phyloP scores from a whole-genome alignment of 2,329 filamentous ascomycete species.

The Gremmenia infestans region DNA sequence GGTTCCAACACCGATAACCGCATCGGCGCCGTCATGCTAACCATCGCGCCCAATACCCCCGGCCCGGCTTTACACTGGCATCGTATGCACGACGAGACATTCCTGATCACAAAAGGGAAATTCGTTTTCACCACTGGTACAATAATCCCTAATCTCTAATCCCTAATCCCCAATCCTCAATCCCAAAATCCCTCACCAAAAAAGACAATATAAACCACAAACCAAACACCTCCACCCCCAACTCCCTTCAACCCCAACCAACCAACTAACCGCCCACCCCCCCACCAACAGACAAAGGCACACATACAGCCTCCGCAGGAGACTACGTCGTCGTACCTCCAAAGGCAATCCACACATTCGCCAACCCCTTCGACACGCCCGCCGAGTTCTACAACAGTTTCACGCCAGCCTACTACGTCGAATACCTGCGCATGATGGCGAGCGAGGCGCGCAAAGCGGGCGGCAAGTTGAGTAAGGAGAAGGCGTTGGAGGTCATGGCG shows the following conservation, averaged over 20 bases:
- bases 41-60: slow-evolving; percentile 41
- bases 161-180: no score
- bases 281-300: slow-evolving; percentile 33
- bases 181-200: no score
- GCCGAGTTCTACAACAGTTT: slow-evolving; percentile 53
- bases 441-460: slow-evolving; percentile 6
- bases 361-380: slow-evolving; percentile 49
- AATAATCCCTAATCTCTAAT: no score
- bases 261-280: no score
- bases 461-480: slow-evolving; percentile 8
- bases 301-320: slow-evolving; percentile 44
- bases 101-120: slow-evolving; percentile 47
- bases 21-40: slow-evolving; percentile 43
- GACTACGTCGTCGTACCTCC: slow-evolving; percentile 52
- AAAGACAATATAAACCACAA: no score
- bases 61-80: slow-evolving; percentile 49
- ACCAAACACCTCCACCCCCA: no score
- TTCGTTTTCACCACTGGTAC: slow-evolving; percentile 43
- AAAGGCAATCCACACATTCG: slow-evolving; percentile 51
- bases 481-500: slow-evolving; percentile 15
- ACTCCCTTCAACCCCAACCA: no score
- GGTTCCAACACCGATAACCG: slow-evolving; percentile 40
- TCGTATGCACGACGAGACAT: slow-evolving; percentile 55
- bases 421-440: slow-evolving; percentile 16
- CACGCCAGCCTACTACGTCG: slow-evolving; percentile 37